Percentiles rank a stretch among this genome's conserved stretches.
Conservation (phyloP, 139 green algal species). For the Chlamydomonas sp. region DNA sequence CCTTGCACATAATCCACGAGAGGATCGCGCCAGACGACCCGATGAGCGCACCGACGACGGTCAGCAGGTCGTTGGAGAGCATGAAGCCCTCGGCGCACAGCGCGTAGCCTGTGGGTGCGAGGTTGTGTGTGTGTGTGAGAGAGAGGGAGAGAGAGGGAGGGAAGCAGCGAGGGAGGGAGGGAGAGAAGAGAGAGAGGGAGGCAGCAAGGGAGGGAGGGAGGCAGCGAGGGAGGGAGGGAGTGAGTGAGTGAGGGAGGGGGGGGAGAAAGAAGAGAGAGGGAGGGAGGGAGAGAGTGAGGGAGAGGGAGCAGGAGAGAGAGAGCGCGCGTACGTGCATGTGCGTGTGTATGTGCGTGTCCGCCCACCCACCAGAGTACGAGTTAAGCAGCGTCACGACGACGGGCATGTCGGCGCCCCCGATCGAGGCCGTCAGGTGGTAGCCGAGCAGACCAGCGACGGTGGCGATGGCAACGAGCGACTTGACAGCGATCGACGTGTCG, state of each 20-base stretch:
- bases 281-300: too few relatives aligned
- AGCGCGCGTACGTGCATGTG: too few relatives aligned
- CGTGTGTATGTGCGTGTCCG: too few relatives aligned
- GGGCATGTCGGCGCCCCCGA: conserved; percentile 83
- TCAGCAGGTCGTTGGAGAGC: conserved; percentile 72
- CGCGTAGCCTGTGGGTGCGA: conserved; percentile 74
- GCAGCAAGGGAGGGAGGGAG: too few relatives aligned
- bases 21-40: conserved; percentile 81
- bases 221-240: too few relatives aligned
- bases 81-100: conserved; percentile 86
- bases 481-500: conserved; percentile 17
- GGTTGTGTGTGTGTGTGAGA: conserved; percentile 12
- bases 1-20: conserved; percentile 86
- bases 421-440: conserved; percentile 75
- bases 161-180: neutral
- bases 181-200: neutral
- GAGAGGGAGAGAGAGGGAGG: neutral
- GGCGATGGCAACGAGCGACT: conserved; percentile 49
- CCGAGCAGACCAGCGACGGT: conserved; percentile 62
- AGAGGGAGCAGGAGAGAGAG: conserved; percentile 60
- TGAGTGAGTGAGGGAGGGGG: too few relatives aligned
- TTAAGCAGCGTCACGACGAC: conserved; percentile 92
- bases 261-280: neutral
- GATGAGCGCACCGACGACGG: conserved; percentile 76
- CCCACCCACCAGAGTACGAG: conserved; percentile 57